Conservation (phyloP, 345 rosid species). For the Aquilaria malaccensis region DNA sequence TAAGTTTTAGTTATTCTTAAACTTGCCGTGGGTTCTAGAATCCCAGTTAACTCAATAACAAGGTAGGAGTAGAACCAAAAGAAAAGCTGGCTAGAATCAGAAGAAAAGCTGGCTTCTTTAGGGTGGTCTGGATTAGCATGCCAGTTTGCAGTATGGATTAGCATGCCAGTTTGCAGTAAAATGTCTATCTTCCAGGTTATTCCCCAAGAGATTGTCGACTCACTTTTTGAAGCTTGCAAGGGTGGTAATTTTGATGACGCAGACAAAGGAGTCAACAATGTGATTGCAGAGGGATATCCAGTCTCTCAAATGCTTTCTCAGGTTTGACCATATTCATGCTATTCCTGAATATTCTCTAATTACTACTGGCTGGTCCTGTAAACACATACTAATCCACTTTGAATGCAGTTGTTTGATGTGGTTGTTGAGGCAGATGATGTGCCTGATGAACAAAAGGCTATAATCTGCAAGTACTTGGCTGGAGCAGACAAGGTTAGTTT, state of each 20-base stretch:
- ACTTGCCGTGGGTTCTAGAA: not conserved
- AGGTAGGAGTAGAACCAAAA: too few species aligned
- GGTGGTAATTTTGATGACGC: slow-evolving; percentile 87
- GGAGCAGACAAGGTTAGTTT: slow-evolving; percentile 71
- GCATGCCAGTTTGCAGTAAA: not conserved
- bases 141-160: not conserved
- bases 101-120: too few species aligned
- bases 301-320: slow-evolving; percentile 82
- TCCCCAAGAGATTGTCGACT: slow-evolving; percentile 55
- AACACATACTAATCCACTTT: slow-evolving; percentile 11
- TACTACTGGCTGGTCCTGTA: not conserved
- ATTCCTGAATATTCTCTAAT: slow-evolving; percentile 1
- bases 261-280: slow-evolving; percentile 69
- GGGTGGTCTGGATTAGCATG: not conserved
- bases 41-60: too few species aligned
- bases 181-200: slow-evolving; percentile 42
- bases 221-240: slow-evolving; percentile 64
- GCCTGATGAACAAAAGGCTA: slow-evolving; percentile 87
- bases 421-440: slow-evolving; percentile 61
- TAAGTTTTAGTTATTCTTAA: slow-evolving; percentile 28
- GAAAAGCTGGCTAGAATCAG: too few species aligned
- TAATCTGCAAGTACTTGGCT: slow-evolving; percentile 69
- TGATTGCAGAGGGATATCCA: slow-evolving; percentile 88
- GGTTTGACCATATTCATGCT: slow-evolving; percentile 28
- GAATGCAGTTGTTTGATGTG: slow-evolving; percentile 59